A percentile compares a stretch with the other conserved stretches of the same genome.
Conservation (phyloP, 2,329 filamentous ascomycete species). For the Tolypocladium capitatum region DNA sequence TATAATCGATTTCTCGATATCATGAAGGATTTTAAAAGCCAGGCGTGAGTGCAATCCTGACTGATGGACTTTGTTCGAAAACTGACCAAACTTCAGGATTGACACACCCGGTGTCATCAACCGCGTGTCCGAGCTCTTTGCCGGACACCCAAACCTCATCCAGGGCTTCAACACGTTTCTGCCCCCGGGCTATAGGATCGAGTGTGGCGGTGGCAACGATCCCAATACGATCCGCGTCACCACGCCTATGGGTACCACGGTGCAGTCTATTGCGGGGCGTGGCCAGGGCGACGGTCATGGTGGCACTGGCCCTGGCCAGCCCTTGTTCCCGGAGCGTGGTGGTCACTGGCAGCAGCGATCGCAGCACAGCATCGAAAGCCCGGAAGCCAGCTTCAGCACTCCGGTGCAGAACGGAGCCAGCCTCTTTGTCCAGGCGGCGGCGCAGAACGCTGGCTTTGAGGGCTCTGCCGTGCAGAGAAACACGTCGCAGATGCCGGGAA, state of each 20-base stretch:
- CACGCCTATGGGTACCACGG: conserved; percentile 93
- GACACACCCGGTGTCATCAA: conserved; percentile 97
- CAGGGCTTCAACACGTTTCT: conserved; percentile 98
- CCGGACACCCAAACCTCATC: conserved; percentile 86
- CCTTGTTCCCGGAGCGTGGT: conserved; percentile 33
- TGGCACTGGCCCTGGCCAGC: conserved; percentile 23
- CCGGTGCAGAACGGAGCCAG: conserved; percentile 37
- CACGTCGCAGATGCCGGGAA: conserved; percentile 14
- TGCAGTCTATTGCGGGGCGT: conserved; percentile 63
- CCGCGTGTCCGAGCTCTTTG: conserved; percentile 87
- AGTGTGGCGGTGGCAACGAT: conserved; percentile 86
- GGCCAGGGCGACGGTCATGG: conserved; percentile 32
- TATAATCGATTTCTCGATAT: conserved; percentile 97
- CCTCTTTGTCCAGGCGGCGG: conserved; percentile 31
- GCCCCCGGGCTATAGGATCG: conserved; percentile 89
- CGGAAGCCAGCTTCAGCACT: conserved; percentile 47
- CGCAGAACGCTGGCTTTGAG: conserved; percentile 22
- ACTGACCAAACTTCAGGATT: conserved; percentile 40
- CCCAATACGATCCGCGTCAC: conserved; percentile 94
- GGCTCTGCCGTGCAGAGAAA: conserved; percentile 16
- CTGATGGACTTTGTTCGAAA: neutral
- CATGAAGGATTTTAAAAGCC: conserved; percentile 99
- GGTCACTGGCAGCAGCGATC: conserved; percentile 44
- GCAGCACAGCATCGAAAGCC: conserved; percentile 48
- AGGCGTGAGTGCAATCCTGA: conserved; percentile 50